These are phyloP conservation scores for Talaromyces nanjingensis DNA, from an alignment of 495 filamentous ascomycete species.

Conservation along the genomic window DNA sequence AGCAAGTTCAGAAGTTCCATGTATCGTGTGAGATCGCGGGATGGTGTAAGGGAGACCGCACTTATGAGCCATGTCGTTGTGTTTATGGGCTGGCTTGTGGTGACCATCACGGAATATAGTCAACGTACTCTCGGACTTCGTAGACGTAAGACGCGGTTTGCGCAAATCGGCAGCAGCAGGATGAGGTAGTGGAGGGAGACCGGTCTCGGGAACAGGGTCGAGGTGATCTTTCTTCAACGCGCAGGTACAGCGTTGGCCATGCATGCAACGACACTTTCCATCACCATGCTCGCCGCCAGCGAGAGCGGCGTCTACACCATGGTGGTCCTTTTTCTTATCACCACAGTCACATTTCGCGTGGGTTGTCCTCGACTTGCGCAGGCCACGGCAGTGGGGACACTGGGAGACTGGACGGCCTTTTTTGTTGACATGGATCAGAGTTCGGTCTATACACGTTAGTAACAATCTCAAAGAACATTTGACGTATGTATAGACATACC, in stretches of 20 bases:
- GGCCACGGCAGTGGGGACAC: conserved; percentile 92
- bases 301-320: conserved; percentile 50
- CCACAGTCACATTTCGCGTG: conserved; percentile 98
- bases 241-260: conserved; percentile 89
- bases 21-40: conserved; percentile 63
- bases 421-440: conserved; percentile 93
- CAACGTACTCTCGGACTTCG: conserved; percentile 75
- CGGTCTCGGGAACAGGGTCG: conserved; percentile 64
- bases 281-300: conserved; percentile 48
- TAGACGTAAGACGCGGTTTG: conserved; percentile 70
- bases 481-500: conserved; percentile 49
- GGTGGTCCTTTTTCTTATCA: conserved; percentile 66
- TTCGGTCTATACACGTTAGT: conserved; percentile 58
- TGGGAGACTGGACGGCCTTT: conserved; percentile 98
- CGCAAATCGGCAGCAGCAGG: conserved; percentile 43
- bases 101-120: conserved; percentile 89
- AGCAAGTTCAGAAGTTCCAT: conserved; percentile 49
- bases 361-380: conserved; percentile 93
- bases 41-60: conserved; percentile 77
- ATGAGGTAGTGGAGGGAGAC: conserved; percentile 32
- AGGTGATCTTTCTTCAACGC: conserved; percentile 85
- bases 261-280: conserved; percentile 70
- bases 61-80: conserved; percentile 79
- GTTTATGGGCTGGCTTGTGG: conserved; percentile 86
- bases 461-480: conserved; percentile 18